Evolutionary conservation across 768 basidiomycete species (phyloP), one percentile per base, ranked within the genome.

Genomic region (Tricholoma hemisulphureum): DNA sequence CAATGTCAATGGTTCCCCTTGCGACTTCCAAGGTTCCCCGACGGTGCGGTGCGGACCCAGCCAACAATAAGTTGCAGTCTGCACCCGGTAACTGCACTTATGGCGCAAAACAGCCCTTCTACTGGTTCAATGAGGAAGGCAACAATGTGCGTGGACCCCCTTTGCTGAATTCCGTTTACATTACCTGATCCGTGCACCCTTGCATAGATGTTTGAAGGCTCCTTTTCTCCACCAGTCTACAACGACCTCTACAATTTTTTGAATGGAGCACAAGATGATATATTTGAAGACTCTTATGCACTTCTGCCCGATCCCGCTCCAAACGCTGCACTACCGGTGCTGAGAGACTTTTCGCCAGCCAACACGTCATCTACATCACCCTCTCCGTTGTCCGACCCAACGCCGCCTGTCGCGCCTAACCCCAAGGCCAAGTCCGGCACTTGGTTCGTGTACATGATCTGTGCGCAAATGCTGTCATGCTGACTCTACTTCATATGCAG

Each of bases 191-290:
- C n/a, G 20, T 51, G n/a, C 20, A 4, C 3, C 20, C 21, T 18
- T 21, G 21, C 21, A 23, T 64, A 87, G 85, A 85, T 88, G 81
- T 86, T 85, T 57, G 86, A 88, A 69, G 86, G 81, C 52, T 65
- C 76, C 0, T 80, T 76, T 63, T 73, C 84, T 3, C 87, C 86
- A 16, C 87, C 86, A 0, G 80, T 82, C 57, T 92, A 92, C 71
- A 85, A 80, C 64, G 80, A 83, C 58, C 71, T 83, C 13, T 91
- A 89, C 77, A 86, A 86, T 65, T 92, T 89, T 70, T 57, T 61
- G 9, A 84, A 92, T 65, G 89, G 91, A 8, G 74, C 88, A 0
- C 91, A 93, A 67, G 67, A 80, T 53, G 88, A 91, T 67, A 89
- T 91, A 59, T 90, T 91, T 68, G 71, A 75, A 51, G 79, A 84